Percentiles rank a stretch among this genome's conserved stretches.
These are phyloP conservation scores for Lachancea thermotolerans DNA, from an alignment of 805 yeast genomes.

Conservation along the genomic window DNA sequence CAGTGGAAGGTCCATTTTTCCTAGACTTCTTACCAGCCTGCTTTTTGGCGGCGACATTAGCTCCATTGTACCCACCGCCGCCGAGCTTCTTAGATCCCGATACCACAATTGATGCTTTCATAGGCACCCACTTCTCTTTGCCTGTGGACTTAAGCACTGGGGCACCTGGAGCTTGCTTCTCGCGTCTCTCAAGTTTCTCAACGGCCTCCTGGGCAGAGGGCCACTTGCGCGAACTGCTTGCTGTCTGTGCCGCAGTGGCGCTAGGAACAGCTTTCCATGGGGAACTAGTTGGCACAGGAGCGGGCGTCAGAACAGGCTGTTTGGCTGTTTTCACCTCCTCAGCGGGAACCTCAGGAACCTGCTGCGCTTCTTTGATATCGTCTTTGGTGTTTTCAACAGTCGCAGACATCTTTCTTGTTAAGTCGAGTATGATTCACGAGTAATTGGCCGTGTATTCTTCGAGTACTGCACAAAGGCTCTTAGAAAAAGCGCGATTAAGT, in stretches of 20 bases:
- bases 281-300: constrained; percentile 31
- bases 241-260: constrained; percentile 21
- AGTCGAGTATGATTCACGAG: too few species aligned
- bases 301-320: constrained; percentile 24
- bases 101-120: constrained; percentile 48
- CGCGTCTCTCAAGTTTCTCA: constrained; percentile 11
- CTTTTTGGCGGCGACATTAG: constrained; percentile 6
- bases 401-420: not conserved
- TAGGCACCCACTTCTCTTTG: constrained; percentile 70
- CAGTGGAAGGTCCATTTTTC: not conserved
- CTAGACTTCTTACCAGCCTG: constrained; percentile 6
- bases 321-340: constrained; percentile 12
- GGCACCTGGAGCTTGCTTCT: constrained; percentile 1
- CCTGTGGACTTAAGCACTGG: constrained; percentile 30
- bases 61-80: constrained; percentile 6
- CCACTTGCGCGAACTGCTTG: constrained; percentile 26
- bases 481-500: too few species aligned
- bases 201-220: constrained; percentile 34
- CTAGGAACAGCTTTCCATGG: constrained; percentile 28
- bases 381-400: not conserved
- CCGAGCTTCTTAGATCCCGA: constrained; percentile 17
- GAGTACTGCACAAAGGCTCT: too few species aligned
- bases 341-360: not conserved
- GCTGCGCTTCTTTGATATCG: not conserved
- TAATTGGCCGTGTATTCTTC: too few species aligned